Conservation (phyloP, 768 basidiomycete species). For the Lentinula lateritia region DNA sequence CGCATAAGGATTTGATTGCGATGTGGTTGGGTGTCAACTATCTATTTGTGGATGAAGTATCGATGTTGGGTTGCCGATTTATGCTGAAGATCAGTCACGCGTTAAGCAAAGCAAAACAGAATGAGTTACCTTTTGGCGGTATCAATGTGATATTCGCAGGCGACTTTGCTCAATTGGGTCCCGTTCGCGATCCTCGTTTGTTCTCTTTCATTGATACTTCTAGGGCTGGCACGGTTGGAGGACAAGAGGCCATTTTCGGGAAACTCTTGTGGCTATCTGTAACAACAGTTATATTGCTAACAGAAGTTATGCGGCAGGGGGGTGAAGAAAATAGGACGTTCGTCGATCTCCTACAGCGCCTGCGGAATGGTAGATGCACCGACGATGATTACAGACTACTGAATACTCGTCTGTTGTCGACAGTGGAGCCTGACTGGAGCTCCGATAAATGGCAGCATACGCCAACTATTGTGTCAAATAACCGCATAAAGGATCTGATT, state of each 20-base stretch:
- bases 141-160: constrained; percentile 17
- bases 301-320: neutral
- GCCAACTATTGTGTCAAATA: constrained; percentile 18
- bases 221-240: too few species aligned
- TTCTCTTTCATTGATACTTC: neutral
- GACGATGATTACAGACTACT: constrained; percentile 11
- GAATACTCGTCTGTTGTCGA: constrained; percentile 4
- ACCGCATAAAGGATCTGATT: constrained; percentile 19
- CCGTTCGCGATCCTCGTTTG: constrained; percentile 11
- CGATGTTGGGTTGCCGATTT: neutral
- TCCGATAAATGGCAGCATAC: constrained; percentile 7
- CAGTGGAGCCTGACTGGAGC: neutral
- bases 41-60: neutral
- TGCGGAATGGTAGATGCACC: constrained; percentile 12
- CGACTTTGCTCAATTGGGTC: constrained; percentile 20
- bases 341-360: neutral
- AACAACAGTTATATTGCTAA: neutral
- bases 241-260: too few species aligned
- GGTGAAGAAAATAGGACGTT: neutral
- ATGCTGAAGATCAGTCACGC: constrained; percentile 12
- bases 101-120: constrained; percentile 13
- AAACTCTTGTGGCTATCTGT: too few species aligned
- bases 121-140: constrained; percentile 3
- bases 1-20: neutral
- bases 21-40: neutral